Base-by-base conservation (phyloP, 2,329 filamentous ascomycete genomes). In the Aspergillus sp. region DNA sequence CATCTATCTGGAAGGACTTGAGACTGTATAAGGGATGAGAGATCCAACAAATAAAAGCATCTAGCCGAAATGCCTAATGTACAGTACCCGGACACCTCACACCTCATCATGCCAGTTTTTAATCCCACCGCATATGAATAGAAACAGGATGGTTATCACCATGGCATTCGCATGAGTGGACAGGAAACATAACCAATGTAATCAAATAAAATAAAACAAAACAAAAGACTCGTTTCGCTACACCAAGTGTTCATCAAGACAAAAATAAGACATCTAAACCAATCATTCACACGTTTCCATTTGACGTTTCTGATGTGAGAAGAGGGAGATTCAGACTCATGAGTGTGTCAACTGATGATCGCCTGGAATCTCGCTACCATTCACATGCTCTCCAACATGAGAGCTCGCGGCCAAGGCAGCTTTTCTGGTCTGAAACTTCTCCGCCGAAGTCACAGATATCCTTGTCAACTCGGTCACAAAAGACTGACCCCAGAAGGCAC, bases 401-500 rank as follows among this genome's bases (percentile, higher is more conserved):
- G 47, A 47, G 35, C 43, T 45, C 26, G 40, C 41, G 7, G 37
- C 37, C 27, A 55, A 27, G 27, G 53, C 49, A 26, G 61, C 44
- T 45, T 64, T 60, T 46, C 58, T 61, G 6, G 62, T 49, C 33
- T 66, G 61, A 38, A 67, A 58, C 40, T 67, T 68, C 34, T 61
- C 61, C 33, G 62, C 59, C 6, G 64, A 61, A 33, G 61, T 60
- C 2, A 54, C 68, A 12, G 77, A 79, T 52, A 83, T 80, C 48
- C 76, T 73, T 6, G 71, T 81, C 51, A 97, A 77, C 68, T 96
- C 91, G 9, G 81, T 80, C 40, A 96, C 90, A 63, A 97, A 97
- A 53, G 86, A 90, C 65, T 90, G 82, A 27, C 91, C 91, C 91
- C 91, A 97, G 85, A 93, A 96, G 7, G 90, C 87, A 65, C 88